These are phyloP conservation scores for Pyropia haitanensis DNA, from an alignment of 23 red algal genomes.

Conservation along the genomic window DNA sequence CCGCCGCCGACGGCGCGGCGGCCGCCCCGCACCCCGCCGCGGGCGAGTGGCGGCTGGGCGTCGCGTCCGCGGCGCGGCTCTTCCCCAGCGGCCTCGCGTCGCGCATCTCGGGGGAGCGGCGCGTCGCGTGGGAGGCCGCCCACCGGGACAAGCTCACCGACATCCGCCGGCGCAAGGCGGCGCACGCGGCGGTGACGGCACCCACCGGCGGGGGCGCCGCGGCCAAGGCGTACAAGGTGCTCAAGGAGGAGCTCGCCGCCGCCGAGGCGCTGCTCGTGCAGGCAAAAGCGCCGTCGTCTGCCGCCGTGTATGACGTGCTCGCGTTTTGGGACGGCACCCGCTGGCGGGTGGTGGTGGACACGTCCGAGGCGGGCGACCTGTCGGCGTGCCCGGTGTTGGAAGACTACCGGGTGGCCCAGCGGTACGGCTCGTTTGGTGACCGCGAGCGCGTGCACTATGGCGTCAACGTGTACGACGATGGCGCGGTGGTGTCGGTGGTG, in stretches of 20 bases:
- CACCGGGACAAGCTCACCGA: slow-evolving; percentile 11
- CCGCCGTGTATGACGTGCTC: slow-evolving; percentile 34
- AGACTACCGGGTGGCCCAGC: slow-evolving; percentile 23
- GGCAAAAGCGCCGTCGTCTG: neutral
- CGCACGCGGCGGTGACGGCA: neutral
- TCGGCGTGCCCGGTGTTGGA: slow-evolving; percentile 34
- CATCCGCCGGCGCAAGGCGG: slow-evolving; percentile 8
- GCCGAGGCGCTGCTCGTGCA: slow-evolving; percentile 19
- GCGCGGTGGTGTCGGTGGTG: slow-evolving; percentile 35
- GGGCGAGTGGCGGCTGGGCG: slow-evolving; percentile 23
- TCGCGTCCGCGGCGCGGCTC: slow-evolving; percentile 41
- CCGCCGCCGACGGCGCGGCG: no score
- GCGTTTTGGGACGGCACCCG: slow-evolving; percentile 39
- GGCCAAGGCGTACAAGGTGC: neutral
- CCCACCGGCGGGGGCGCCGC: slow-evolving; percentile 1
- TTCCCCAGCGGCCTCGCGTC: slow-evolving; percentile 33
- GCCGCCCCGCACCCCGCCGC: neutral
- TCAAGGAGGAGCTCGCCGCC: slow-evolving; percentile 31
- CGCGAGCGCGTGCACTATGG: slow-evolving; percentile 46
- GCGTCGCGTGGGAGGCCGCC: slow-evolving; percentile 28
- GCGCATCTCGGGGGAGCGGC: slow-evolving; percentile 32
- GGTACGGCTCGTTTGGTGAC: slow-evolving; percentile 32
- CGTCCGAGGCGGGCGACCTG: slow-evolving; percentile 20
- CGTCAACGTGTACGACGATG: slow-evolving; percentile 57
- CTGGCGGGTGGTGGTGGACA: slow-evolving; percentile 53